Evolutionary conservation across 2,329 filamentous ascomycete species (phyloP), one percentile per base, ranked within the genome.

Genomic region (Gnomoniopsis sp.): DNA sequence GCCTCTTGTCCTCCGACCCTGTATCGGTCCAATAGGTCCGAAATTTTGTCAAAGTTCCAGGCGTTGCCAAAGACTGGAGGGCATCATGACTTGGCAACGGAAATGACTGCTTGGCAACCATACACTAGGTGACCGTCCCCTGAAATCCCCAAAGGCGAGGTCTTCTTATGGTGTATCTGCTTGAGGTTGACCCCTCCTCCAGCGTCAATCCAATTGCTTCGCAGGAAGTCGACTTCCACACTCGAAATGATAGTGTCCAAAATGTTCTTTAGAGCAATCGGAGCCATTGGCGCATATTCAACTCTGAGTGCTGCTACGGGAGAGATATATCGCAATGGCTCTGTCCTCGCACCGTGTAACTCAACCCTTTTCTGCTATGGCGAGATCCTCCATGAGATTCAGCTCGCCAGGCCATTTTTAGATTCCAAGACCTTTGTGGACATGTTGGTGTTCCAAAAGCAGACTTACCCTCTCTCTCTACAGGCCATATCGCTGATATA

Each of bases 341-440:
- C 79, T 3, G 74, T 85, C 44, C 77, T 82, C 59, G 83, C 86
- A 2, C 86, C 87, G 1, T 89, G 87, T 71, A 83, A 88, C 68
- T 88, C 86, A 10, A 80, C 84, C 17, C 76, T 89, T 21, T 89
- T 89, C 71, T 89, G 87, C 68, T 79, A 85, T 63, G 87, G 87
- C 50, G 82, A 87, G 0, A 77, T 89, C 14, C 76, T 89, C 2
- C 76, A 79, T 60, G 77, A 84, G 62, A 80, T 89, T 50, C 79
- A 89, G 72, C 75, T 88, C 11, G 86, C 86, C 2, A 75, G 74
- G 23, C 86, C 86, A 0, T 89, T 88, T 64, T 72, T 76, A 15
- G 87, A 89, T 72, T 88, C 85, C 60, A 89, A 89, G 77, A 88
- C 85, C 1, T 89, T 88, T 68, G 87, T 89, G 47, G 87, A 89